These are phyloP conservation scores for Suillus subalutaceus DNA, from an alignment of 768 basidiomycete genomes.

Conservation along the genomic window DNA sequence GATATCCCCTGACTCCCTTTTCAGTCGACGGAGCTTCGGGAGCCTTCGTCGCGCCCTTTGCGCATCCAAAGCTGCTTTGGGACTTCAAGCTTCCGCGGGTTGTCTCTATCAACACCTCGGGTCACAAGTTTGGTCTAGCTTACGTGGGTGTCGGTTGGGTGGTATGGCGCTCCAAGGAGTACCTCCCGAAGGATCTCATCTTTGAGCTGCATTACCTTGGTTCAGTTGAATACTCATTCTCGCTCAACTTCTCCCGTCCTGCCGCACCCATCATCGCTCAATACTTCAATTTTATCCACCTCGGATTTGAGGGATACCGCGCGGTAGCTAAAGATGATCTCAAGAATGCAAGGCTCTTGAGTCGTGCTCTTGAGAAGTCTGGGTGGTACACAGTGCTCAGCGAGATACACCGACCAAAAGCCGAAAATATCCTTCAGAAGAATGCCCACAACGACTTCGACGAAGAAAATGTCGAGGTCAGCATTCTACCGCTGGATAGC, in stretches of 20 bases:
- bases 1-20: conserved; percentile 11
- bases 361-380: conserved; percentile 60
- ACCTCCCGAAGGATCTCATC: conserved; percentile 69
- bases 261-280: conserved; percentile 64
- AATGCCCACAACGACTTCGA: conserved; percentile 40
- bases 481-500: conserved; percentile 36
- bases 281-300: conserved; percentile 66
- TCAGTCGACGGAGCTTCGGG: conserved; percentile 62
- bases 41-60: conserved; percentile 67
- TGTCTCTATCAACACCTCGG: conserved; percentile 58
- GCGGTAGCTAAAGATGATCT: conserved; percentile 50
- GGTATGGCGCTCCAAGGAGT: conserved; percentile 58
- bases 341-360: conserved; percentile 64
- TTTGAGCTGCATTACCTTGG: conserved; percentile 60
- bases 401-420: conserved; percentile 53
- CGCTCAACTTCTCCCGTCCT: conserved; percentile 62
- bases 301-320: conserved; percentile 59
- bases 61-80: conserved; percentile 54
- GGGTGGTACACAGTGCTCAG: conserved; percentile 55
- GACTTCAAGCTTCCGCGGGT: conserved; percentile 64
- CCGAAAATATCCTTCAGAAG: conserved; percentile 18
- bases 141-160: conserved; percentile 69
- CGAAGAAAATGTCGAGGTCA: conserved; percentile 62
- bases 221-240: conserved; percentile 75
- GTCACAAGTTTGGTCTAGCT: conserved; percentile 63